Base-by-base conservation (phyloP, 768 basidiomycete species). In the Clathrus columnatus region DNA sequence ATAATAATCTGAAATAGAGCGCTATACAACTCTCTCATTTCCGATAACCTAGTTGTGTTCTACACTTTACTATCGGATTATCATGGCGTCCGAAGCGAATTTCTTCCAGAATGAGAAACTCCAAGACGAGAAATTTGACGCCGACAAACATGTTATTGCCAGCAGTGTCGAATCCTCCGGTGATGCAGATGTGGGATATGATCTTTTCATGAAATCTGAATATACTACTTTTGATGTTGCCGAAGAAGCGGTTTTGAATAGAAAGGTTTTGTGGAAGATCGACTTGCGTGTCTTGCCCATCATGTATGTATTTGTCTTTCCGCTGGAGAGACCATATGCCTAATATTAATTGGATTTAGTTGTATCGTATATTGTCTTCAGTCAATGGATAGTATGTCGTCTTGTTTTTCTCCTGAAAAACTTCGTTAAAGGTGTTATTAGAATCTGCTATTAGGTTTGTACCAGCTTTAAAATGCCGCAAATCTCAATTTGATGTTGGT, bases 301-400 rank as follows among this genome's bases (percentile, higher is more conserved):
- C 16, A 24, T 55, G 54, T 55, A 42, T 26, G 54, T 45, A 11
- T 11, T 2, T 1, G 11, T 23, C 3, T 36, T 52, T 18, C 17
- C 6, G 21, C 21, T 46, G n/a, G 23, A 10, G 14, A n/a, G 20
- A 1, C 18, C 29, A 16, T 47, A 10, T 23, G 27, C 8, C 23
- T 27, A 28, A 17, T n/a, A 23, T 41, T 20, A 7, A 18, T 21
- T 29, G 11, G 18, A 28, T 24, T 36, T 46, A 55, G 54, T 16
- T 55, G 54, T 27, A 48, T 55, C 36, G 54, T 55, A 10, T 55
- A 55, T 23, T 48, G 45, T 48, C 46, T 55, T 7, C 54, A 55
- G 44, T 55, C 21, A n/a, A 55, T 55, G 54, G 54, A 55, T 30
- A 55, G 54, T 55, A 55, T 26, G 54, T 48, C 11, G 7, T 30